Conservation (phyloP, 108 stramenopile species). For the Ochromonas danica region DNA sequence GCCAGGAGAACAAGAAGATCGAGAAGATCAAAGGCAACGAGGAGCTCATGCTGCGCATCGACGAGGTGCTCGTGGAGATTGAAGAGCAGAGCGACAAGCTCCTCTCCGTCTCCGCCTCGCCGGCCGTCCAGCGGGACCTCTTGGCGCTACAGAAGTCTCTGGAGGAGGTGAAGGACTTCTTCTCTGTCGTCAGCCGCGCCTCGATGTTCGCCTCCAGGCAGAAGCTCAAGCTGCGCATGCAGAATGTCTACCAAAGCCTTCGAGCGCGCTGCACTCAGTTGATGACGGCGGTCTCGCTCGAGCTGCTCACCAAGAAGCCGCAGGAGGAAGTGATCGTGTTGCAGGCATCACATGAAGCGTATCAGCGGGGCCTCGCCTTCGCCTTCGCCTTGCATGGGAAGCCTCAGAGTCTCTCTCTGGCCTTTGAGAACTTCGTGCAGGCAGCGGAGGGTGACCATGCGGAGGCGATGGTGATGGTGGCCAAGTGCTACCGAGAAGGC, state of each 20-base stretch:
- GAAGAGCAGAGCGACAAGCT: constrained; percentile 7
- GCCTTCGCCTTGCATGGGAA: neutral
- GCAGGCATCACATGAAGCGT: neutral
- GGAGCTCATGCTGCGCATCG: neutral
- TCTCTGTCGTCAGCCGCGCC: neutral
- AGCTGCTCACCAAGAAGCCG: neutral
- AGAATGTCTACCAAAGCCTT: neutral
- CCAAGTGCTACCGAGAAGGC: neutral
- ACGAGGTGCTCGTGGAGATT: constrained; percentile 4
- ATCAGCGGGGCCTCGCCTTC: neutral
- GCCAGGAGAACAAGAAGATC: neutral
- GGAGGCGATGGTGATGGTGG: constrained; percentile 2
- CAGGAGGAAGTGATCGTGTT: neutral
- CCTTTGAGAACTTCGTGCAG: constrained; percentile 10
- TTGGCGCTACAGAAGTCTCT: neutral
- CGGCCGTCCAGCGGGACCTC: neutral
- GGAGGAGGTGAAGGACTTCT: neutral
- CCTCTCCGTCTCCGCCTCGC: neutral
- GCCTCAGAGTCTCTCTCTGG: neutral
- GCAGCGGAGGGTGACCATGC: neutral
- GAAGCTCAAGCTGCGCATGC: neutral
- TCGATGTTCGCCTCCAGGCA: neutral
- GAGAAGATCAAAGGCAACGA: neutral
- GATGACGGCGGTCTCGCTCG: neutral
- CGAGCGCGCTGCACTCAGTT: neutral